Percentiles rank a stretch among this genome's conserved stretches.
These are phyloP conservation scores for Tylopilus vinaceipallidus DNA, from an alignment of 768 basidiomycete species.

Conservation along the genomic window DNA sequence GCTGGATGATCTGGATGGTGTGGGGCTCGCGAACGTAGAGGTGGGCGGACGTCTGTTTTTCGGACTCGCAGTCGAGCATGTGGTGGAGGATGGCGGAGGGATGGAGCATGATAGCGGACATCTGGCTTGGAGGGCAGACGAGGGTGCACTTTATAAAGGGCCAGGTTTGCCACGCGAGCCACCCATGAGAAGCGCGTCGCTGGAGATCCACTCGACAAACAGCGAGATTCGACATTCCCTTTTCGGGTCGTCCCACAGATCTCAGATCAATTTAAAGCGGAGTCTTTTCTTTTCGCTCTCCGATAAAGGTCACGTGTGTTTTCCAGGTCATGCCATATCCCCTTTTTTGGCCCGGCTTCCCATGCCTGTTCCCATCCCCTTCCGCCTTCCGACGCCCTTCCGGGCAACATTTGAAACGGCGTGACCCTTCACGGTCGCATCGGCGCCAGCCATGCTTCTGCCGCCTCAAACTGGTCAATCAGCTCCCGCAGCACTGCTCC, in stretches of 20 bases:
- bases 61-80: slow-evolving; percentile 30
- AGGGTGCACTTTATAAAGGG: slow-evolving; percentile 19
- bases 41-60: slow-evolving; percentile 39
- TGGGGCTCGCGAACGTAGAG: slow-evolving; percentile 49
- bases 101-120: slow-evolving; percentile 25
- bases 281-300: background rate
- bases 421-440: slow-evolving; percentile 68
- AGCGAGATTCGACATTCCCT: slow-evolving; percentile 15
- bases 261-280: slow-evolving; percentile 18
- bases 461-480: slow-evolving; percentile 94
- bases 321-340: slow-evolving; percentile 8
- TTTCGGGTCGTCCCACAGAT: slow-evolving; percentile 12
- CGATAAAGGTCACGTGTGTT: slow-evolving; percentile 17
- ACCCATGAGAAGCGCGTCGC: slow-evolving; percentile 20
- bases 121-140: slow-evolving; percentile 20
- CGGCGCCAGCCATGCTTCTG: slow-evolving; percentile 90
- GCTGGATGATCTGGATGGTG: slow-evolving; percentile 67
- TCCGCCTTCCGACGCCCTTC: slow-evolving; percentile 12
- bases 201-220: slow-evolving; percentile 26
- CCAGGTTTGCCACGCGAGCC: slow-evolving; percentile 30
- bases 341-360: slow-evolving; percentile 15
- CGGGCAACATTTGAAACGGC: too few relatives aligned
- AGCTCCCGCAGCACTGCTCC: slow-evolving; percentile 79
- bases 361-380: slow-evolving; percentile 23
- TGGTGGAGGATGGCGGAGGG: slow-evolving; percentile 21